Percentiles rank a stretch among this genome's conserved stretches.
Conservation (phyloP, 2,329 filamentous ascomycete species). For the Epichloe baconii region DNA sequence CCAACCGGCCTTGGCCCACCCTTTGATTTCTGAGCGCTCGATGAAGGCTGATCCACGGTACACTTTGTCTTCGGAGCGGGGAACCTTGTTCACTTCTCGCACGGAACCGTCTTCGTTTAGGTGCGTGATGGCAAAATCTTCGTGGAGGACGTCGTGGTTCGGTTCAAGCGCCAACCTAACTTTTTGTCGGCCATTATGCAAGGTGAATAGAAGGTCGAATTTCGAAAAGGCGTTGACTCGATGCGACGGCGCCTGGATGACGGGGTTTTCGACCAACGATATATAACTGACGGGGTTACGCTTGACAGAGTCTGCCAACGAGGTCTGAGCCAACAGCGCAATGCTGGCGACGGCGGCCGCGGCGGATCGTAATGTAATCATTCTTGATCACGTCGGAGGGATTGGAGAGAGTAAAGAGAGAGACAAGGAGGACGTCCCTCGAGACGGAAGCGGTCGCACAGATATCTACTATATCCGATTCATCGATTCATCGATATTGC, state of each 20-base stretch:
- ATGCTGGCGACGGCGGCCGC: constrained; percentile 13
- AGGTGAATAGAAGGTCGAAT: constrained; percentile 74
- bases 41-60: constrained; percentile 72
- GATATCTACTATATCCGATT: not conserved
- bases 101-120: constrained; percentile 60
- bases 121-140: constrained; percentile 62
- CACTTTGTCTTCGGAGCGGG: constrained; percentile 63
- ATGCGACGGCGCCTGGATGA: constrained; percentile 66
- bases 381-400: constrained; percentile 6
- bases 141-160: constrained; percentile 77
- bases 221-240: constrained; percentile 66
- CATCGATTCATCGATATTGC: constrained; percentile 2
- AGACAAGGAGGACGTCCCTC: constrained; percentile 1
- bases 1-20: constrained; percentile 78
- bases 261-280: constrained; percentile 57
- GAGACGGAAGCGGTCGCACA: constrained; percentile 1
- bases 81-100: constrained; percentile 50
- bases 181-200: constrained; percentile 53
- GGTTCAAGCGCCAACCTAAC: constrained; percentile 75
- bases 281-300: constrained; percentile 68
- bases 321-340: constrained; percentile 11
- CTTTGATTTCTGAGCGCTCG: constrained; percentile 40
- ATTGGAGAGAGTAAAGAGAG: not conserved
- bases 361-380: constrained; percentile 15
- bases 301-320: constrained; percentile 50